phyloP scores from a whole-genome alignment of 371 early-diverging fungal genomes.

The Mucor racemosus region DNA sequence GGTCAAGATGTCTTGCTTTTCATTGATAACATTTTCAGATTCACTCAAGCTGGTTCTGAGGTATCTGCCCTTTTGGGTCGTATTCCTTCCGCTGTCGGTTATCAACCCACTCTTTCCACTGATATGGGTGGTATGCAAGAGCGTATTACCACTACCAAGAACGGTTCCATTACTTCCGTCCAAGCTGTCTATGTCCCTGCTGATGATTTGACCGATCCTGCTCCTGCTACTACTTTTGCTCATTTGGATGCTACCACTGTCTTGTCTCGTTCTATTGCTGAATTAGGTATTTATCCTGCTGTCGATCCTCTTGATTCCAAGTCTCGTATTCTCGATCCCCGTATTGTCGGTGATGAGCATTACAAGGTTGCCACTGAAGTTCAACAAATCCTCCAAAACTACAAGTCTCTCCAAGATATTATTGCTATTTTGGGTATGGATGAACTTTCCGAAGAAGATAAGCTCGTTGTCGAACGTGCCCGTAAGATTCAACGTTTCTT shows the following conservation, averaged over 20 bases:
- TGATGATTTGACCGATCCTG: slow-evolving; percentile 99
- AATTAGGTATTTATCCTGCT: slow-evolving; percentile 97
- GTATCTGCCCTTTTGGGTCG: slow-evolving; percentile 97
- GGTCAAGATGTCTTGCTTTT: slow-evolving; percentile 99
- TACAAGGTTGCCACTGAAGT: slow-evolving; percentile 91
- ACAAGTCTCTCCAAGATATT: slow-evolving; percentile 97
- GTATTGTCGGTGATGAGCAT: slow-evolving; percentile 93
- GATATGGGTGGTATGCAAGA: slow-evolving; percentile 99
- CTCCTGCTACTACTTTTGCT: slow-evolving; percentile 98
- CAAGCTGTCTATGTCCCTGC: slow-evolving; percentile 98
- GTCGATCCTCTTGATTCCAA: slow-evolving; percentile 97
- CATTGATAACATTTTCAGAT: slow-evolving; percentile 98
- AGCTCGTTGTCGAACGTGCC: slow-evolving; percentile 92
- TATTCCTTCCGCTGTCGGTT: slow-evolving; percentile 99
- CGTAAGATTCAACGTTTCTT: slow-evolving; percentile 94
- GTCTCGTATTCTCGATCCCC: slow-evolving; percentile 95
- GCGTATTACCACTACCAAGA: slow-evolving; percentile 99
- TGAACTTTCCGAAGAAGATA: slow-evolving; percentile 97
- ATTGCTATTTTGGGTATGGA: slow-evolving; percentile 88
- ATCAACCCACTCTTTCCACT: slow-evolving; percentile 96
- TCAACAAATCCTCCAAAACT: slow-evolving; percentile 92
- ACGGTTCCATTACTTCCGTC: slow-evolving; percentile 98
- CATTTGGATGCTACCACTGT: slow-evolving; percentile 99
- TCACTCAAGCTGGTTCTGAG: slow-evolving; percentile 93
- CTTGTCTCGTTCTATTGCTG: slow-evolving; percentile 96